Evolutionary conservation across 306 rosid species (phyloP).

Genomic region (Dalbergia cochinchinensis): DNA sequence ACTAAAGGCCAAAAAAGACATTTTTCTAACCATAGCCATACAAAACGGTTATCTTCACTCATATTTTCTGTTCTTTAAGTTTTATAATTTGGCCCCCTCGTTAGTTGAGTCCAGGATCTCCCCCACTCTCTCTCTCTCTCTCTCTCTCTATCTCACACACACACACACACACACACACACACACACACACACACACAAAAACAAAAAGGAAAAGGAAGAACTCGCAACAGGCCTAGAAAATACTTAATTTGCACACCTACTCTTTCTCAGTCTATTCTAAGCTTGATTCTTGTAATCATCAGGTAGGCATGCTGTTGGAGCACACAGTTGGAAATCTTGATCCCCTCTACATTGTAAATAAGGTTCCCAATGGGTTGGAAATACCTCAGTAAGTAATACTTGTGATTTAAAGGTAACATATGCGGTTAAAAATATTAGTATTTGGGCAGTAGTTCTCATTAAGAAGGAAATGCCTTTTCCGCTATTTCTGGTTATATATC

Average conservation of each 20-base stretch:
- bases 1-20: too few relatives aligned
- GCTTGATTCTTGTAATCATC: conserved; percentile 48
- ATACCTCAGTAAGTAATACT: conserved; percentile 80
- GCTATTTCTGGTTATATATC: conserved; percentile 34
- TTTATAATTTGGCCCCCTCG: too few relatives aligned
- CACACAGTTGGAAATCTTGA: conserved; percentile 94
- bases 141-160: too few relatives aligned
- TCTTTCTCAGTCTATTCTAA: conserved; percentile 36
- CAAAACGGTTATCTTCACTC: too few relatives aligned
- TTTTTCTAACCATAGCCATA: too few relatives aligned
- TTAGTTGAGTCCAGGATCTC: too few relatives aligned
- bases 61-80: too few relatives aligned
- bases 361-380: conserved; percentile 94
- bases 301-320: conserved; percentile 95
- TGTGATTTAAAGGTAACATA: conserved; percentile 22
- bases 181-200: too few relatives aligned
- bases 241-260: neutral
- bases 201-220: too few relatives aligned
- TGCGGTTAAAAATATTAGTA: neutral
- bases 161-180: too few relatives aligned
- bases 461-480: neutral
- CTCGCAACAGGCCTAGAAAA: neutral
- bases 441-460: conserved; percentile 29
- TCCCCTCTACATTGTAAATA: conserved; percentile 83
- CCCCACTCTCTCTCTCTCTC: too few relatives aligned